Conservation (phyloP, 2,329 filamentous ascomycete genomes). For the Verticillium klebahnii region DNA sequence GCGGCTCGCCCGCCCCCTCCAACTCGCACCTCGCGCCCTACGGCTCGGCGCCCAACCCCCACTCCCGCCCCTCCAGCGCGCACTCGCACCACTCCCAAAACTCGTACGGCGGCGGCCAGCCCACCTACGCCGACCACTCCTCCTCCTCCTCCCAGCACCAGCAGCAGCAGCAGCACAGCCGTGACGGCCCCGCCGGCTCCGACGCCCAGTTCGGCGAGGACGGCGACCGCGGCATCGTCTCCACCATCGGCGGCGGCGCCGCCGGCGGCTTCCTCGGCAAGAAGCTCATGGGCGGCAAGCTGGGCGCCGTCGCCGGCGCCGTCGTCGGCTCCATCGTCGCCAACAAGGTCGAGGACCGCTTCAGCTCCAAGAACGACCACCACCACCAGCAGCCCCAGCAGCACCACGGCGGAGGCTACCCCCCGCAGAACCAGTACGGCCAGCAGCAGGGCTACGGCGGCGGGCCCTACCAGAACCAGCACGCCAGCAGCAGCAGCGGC, state of each 20-base stretch:
- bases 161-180: neutral
- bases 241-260: constrained; percentile 47
- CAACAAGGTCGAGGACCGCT: constrained; percentile 43
- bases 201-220: constrained; percentile 19
- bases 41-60: neutral
- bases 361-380: constrained; percentile 21
- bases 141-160: neutral
- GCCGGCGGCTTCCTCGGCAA: constrained; percentile 50
- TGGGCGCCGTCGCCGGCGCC: constrained; percentile 47
- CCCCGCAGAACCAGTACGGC: neutral
- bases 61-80: constrained; percentile 4
- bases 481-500: constrained; percentile 11
- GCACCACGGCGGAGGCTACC: neutral
- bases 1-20: neutral
- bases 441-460: constrained; percentile 8
- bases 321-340: constrained; percentile 52
- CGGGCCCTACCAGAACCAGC: constrained; percentile 4
- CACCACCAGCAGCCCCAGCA: constrained; percentile 16
- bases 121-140: neutral
- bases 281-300: constrained; percentile 47
- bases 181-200: constrained; percentile 7
- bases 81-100: constrained; percentile 6
- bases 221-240: constrained; percentile 51
- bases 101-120: constrained; percentile 1
- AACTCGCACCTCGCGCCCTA: constrained; percentile 2